Evolutionary conservation across 805 yeast species (phyloP).

Genomic region (Myxozyma mucilagina): DNA sequence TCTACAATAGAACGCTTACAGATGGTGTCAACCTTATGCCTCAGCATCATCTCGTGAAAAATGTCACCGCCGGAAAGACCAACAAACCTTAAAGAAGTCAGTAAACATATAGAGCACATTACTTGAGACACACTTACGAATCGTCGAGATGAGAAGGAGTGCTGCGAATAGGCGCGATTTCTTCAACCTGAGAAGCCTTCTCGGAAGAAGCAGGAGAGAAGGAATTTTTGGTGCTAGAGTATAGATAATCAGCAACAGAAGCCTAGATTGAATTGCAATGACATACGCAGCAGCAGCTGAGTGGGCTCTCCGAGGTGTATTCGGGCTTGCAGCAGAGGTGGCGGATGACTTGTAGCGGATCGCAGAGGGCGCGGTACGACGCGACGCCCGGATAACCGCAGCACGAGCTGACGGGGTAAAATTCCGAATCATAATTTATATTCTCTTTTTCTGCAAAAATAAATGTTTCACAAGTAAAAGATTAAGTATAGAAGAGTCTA

Average conservation of each 20-base stretch:
- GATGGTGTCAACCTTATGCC: conserved; percentile 92
- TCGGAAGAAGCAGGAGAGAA: background rate
- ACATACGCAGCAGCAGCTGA: conserved; percentile 27
- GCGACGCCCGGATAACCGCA: conserved; percentile 9
- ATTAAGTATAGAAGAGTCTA: background rate
- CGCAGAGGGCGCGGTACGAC: conserved; percentile 2
- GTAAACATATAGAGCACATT: background rate
- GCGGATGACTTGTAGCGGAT: conserved; percentile 10
- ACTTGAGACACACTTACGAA: conserved; percentile 16
- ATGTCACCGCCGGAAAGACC: conserved; percentile 98
- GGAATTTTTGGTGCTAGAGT: background rate
- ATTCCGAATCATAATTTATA: conserved; percentile 8
- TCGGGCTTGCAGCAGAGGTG: background rate
- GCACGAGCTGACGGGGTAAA: conserved; percentile 19
- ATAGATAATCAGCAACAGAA: background rate
- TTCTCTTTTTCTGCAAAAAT: background rate
- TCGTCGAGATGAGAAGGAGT: conserved; percentile 25
- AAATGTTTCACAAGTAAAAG: background rate
- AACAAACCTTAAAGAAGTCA: conserved; percentile 58
- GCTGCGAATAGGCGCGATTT: conserved; percentile 10
- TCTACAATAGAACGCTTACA: conserved; percentile 37
- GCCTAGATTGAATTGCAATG: background rate
- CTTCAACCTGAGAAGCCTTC: background rate
- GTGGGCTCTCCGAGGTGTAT: conserved; percentile 17
- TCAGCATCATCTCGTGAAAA: conserved; percentile 97